Conservation (phyloP, 495 filamentous ascomycete genomes). For the Cryomyces minteri region DNA sequence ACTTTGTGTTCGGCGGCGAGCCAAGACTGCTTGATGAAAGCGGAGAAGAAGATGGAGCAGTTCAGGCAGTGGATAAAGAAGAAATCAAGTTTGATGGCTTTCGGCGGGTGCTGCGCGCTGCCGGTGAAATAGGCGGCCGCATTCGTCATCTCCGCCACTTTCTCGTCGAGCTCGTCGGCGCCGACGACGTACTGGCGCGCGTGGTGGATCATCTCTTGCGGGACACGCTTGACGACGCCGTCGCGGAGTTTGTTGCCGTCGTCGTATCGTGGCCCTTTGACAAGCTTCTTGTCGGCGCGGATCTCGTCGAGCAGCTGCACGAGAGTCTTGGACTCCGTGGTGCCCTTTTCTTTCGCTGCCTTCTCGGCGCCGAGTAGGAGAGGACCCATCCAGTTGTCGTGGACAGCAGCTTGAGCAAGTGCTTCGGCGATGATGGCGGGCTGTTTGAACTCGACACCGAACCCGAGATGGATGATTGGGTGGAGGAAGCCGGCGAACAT, state of each 20-base stretch:
- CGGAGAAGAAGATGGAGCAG: constrained; percentile 40
- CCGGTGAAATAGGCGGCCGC: constrained; percentile 40
- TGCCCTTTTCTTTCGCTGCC: constrained; percentile 17
- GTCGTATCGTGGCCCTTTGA: constrained; percentile 24
- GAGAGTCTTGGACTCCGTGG: constrained; percentile 27
- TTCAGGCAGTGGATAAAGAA: constrained; percentile 58
- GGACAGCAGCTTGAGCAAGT: constrained; percentile 55
- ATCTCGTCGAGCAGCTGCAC: constrained; percentile 40
- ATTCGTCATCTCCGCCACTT: constrained; percentile 62
- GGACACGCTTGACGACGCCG: constrained; percentile 42
- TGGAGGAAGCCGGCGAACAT: constrained; percentile 51
- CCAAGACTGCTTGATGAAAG: constrained; percentile 26
- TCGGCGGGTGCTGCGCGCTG: constrained; percentile 40
- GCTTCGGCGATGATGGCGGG: constrained; percentile 68
- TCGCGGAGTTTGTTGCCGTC: constrained; percentile 49
- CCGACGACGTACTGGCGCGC: constrained; percentile 39
- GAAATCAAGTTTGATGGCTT: constrained; percentile 60
- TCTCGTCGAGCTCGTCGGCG: constrained; percentile 43
- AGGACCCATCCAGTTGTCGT: constrained; percentile 27
- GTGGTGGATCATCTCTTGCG: constrained; percentile 40
- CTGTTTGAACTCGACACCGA: constrained; percentile 63
- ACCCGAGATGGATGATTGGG: constrained; percentile 71
- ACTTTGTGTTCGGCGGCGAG: constrained; percentile 29
- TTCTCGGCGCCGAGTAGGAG: constrained; percentile 37
- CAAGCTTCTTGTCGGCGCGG: constrained; percentile 32